A percentile compares a stretch with the other conserved stretches of the same genome.
Evolutionary conservation across 2,329 filamentous ascomycete genomes (phyloP).

Genomic region (Cercospora zeina): DNA sequence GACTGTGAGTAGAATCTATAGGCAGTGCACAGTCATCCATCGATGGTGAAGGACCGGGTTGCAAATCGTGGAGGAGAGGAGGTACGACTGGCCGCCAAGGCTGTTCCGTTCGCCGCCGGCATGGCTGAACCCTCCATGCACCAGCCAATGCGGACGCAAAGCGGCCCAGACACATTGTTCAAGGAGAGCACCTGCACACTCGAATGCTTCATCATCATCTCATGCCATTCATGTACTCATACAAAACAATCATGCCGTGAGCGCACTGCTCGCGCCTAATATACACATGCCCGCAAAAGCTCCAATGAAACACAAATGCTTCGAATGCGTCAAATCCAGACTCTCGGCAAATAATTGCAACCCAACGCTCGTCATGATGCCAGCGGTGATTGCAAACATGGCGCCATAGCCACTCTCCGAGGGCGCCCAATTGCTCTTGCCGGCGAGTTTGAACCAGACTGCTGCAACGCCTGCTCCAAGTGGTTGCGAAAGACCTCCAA

Average conservation of each 20-base stretch:
- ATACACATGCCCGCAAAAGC: slow-evolving; percentile 85
- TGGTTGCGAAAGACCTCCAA: slow-evolving; percentile 86
- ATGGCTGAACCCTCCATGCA: too few relatives aligned
- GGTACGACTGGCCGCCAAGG: too few relatives aligned
- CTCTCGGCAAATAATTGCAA: slow-evolving; percentile 87
- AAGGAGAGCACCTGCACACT: too few relatives aligned
- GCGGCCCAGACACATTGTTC: not conserved
- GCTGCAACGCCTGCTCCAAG: slow-evolving; percentile 81
- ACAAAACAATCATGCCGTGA: slow-evolving; percentile 60
- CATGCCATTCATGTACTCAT: not conserved
- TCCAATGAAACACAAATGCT: slow-evolving; percentile 74
- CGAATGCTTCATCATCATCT: not conserved
- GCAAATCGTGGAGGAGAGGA: too few relatives aligned
- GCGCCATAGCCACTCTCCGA: slow-evolving; percentile 67
- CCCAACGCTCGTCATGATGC: slow-evolving; percentile 93
- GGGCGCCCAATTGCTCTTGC: slow-evolving; percentile 49
- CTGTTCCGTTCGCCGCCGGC: too few relatives aligned
- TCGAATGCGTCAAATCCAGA: slow-evolving; percentile 76
- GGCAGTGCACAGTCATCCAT: not conserved
- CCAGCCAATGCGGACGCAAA: not conserved
- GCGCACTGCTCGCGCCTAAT: slow-evolving; percentile 78
- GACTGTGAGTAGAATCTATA: not conserved
- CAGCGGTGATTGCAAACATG: slow-evolving; percentile 85
- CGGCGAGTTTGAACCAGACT: slow-evolving; percentile 77
- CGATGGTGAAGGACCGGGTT: too few relatives aligned